Base-by-base conservation (phyloP, 352 stramenopile species). In the Globisporangium paroecandrum region DNA sequence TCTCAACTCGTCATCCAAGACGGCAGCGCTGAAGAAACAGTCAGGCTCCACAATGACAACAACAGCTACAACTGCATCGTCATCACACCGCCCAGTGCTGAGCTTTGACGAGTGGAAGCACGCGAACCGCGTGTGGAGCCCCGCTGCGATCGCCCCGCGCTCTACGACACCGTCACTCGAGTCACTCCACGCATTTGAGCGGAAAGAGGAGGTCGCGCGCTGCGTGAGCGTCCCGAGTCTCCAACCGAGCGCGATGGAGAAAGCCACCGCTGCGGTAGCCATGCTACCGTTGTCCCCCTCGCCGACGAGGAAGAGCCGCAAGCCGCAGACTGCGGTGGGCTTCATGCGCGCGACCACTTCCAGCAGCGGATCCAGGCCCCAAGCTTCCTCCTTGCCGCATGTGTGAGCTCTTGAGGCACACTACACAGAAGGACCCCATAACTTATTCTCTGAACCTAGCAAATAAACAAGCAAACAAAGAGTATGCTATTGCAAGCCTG, bases 61-160 rank as follows among this genome's bases (percentile, higher is more conserved):
- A 46, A 18, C 54, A 41, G 3, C 38, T 20, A 18, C 38, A 20
- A 15, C 38, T 6, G 13, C 46, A 18, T 3, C 34, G 12, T 6
- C 34, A 12, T 27, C 29, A 20, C 25, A 27, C n/a, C 65, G 71
- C 10, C 49, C 51, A 6, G 69, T 81, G 34, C 69, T 81, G 20
- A 80, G 65, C 46, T 89, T 91, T 61, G 79, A 91, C 8, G 81
- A 89, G 27, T 91, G 83, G 83, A 89, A 89, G 60, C 56, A 61
- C 2, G 66, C 68, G 24, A 91, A 79, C 4, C 76, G 77, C 12
- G 78, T 91, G 25, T 91, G 81, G 83, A 76, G 61, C 43, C 62
- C 79, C 20, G 58, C 66, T 0, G n/a, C 41, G 18, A 8, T 64
- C 10, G 41, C 41, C 5, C 41, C 64, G n/a, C 53, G 75, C 47